These are phyloP conservation scores for Simplicillium aogashimaense DNA, from an alignment of 2,329 filamentous ascomycete species.

Conservation along the genomic window DNA sequence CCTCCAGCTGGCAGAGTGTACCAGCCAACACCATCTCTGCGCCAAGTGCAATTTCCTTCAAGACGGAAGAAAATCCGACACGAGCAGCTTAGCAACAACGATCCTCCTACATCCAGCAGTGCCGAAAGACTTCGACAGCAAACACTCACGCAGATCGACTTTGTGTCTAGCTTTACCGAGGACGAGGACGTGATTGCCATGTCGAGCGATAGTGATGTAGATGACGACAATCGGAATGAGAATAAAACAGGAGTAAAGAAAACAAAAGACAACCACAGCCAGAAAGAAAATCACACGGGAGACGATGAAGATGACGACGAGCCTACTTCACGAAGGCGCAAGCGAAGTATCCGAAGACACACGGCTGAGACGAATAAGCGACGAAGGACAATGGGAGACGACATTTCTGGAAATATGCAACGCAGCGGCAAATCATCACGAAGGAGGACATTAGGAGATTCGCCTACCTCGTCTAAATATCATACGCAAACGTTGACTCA, in stretches of 20 bases:
- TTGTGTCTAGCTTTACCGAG: slow-evolving; percentile 23
- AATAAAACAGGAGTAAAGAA: slow-evolving; percentile 3
- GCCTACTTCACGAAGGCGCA: neutral
- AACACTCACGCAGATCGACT: slow-evolving; percentile 32
- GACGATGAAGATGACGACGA: slow-evolving; percentile 9
- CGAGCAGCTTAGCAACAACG: neutral
- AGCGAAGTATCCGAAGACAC: slow-evolving; percentile 4
- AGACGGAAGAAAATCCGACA: slow-evolving; percentile 2
- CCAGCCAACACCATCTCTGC: slow-evolving; percentile 23
- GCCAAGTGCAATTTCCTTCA: slow-evolving; percentile 28
- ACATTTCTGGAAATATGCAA: slow-evolving; percentile 9
- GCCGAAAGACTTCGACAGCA: slow-evolving; percentile 22
- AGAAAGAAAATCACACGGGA: slow-evolving; percentile 15
- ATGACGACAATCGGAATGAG: slow-evolving; percentile 8
- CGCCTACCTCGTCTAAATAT: slow-evolving; percentile 15
- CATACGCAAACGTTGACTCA: slow-evolving; percentile 34
- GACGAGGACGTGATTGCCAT: slow-evolving; percentile 14
- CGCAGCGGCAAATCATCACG: slow-evolving; percentile 10
- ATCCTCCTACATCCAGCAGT: neutral
- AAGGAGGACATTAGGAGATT: slow-evolving; percentile 9
- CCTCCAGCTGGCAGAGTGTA: slow-evolving; percentile 23
- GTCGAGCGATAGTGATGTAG: slow-evolving; percentile 17
- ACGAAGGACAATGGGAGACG: slow-evolving; percentile 17
- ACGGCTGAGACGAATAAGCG: slow-evolving; percentile 11
- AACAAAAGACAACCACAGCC: neutral